Evolutionary conservation across 2,329 filamentous ascomycete species (phyloP).

Genomic region (Clonostachys rosea): DNA sequence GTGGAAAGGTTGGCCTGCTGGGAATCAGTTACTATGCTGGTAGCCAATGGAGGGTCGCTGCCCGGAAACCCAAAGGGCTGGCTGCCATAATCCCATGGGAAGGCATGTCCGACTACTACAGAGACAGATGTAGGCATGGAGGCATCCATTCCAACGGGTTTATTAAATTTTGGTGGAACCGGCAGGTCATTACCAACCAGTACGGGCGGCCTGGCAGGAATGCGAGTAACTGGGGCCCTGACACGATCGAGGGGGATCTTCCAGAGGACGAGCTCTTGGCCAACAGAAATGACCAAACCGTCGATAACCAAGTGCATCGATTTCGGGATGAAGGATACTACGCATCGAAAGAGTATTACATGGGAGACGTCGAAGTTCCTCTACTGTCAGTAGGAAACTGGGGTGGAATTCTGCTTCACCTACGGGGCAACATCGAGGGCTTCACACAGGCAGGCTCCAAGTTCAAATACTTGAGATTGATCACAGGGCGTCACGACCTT

Average conservation of each 20-base stretch:
- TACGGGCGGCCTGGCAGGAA: slow-evolving; percentile 52
- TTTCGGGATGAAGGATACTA: slow-evolving; percentile 64
- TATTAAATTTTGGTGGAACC: slow-evolving; percentile 37
- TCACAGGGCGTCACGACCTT: slow-evolving; percentile 66
- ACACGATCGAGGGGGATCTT: slow-evolving; percentile 56
- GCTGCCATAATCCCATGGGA: slow-evolving; percentile 44
- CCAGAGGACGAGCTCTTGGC: slow-evolving; percentile 41
- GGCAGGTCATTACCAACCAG: slow-evolving; percentile 63
- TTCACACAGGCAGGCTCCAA: slow-evolving; percentile 59
- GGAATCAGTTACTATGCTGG: slow-evolving; percentile 40
- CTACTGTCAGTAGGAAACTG: slow-evolving; percentile 52
- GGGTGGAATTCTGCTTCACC: slow-evolving; percentile 61
- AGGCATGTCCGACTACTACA: slow-evolving; percentile 49
- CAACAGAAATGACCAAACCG: slow-evolving; percentile 42
- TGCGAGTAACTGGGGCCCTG: slow-evolving; percentile 46
- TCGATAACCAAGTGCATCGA: slow-evolving; percentile 39
- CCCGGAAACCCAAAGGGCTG: slow-evolving; percentile 35
- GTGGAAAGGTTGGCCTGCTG: slow-evolving; percentile 10
- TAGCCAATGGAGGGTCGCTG: slow-evolving; percentile 41
- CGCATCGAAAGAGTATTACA: slow-evolving; percentile 58
- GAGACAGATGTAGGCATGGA: slow-evolving; percentile 55
- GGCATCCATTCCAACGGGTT: slow-evolving; percentile 53
- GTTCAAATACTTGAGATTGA: slow-evolving; percentile 65
- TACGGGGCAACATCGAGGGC: slow-evolving; percentile 61
- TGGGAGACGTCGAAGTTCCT: slow-evolving; percentile 63